Base-by-base conservation (phyloP, 106 monocot genomes). In the Vanilla planifolia region DNA sequence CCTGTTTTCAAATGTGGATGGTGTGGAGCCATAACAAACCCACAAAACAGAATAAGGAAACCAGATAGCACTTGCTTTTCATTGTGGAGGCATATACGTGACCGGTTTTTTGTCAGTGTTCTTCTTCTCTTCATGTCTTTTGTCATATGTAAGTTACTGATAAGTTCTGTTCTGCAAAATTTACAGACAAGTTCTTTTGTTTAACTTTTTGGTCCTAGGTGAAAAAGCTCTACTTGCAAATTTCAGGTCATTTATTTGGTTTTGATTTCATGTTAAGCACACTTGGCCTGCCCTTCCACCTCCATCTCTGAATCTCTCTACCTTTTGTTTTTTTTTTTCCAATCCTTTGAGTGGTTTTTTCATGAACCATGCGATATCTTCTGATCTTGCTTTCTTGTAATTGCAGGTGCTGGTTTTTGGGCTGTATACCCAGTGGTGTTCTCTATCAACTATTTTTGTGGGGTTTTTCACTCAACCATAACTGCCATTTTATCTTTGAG, bases 1-100 rank as follows among this genome's bases (percentile, higher is more conserved):
- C 80, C 80, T 53, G 48, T 83, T 56, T 94, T 86, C 62, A 89
- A 89, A 73, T 95, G 94, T 74, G 89, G 89, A 60, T 95, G 89
- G 89, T 95, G 94, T 64, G 94, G 94, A 40, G 89, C 94, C 16
- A 84, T 95, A 73, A 83, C 94, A 11, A 63, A 80, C 47, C n/a
- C n/a, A n/a, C 69, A 50, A 25, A 73, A 67, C 25, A 70, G 32
- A 41, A 37, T 41, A 9, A 79, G 80, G 61, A 86, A 80, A 73
- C 62, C 76, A 47, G 93, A 95, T 33, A 74, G 71, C 34, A 33
- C 29, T 43, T 89, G 82, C 39, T 89, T 95, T 78, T 80, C 94
- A 69, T 50, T 34, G 13, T 95, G 94, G 89, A 78, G 89, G 65
- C 33, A 36, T 65, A 4, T 66, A 5, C 74, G 86, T 3, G 94